Evolutionary conservation across 1,284 basidiomycete genomes (phyloP).

Genomic region (Papiliotrema fonsecae): DNA sequence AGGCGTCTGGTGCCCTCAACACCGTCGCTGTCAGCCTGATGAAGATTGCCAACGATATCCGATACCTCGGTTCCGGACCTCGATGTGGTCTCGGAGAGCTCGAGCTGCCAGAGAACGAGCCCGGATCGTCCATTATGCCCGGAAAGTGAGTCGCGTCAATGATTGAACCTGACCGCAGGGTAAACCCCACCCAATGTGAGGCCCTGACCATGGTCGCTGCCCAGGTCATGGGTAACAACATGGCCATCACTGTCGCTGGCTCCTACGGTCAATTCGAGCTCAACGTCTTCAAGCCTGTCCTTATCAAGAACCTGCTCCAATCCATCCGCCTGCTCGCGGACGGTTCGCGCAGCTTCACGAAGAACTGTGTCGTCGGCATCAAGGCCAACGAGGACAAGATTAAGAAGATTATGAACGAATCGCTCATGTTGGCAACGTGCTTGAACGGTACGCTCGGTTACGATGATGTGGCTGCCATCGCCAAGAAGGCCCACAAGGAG

Average conservation of each 20-base stretch:
- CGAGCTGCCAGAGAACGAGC: constrained; percentile 94
- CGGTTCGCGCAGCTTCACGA: constrained; percentile 89
- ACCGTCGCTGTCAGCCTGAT: constrained; percentile 90
- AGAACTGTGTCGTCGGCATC: constrained; percentile 92
- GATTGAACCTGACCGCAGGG: constrained; percentile 44
- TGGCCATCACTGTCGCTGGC: constrained; percentile 85
- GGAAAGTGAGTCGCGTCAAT: constrained; percentile 61
- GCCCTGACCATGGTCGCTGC: constrained; percentile 98
- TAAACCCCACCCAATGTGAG: constrained; percentile 99
- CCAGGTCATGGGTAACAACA: constrained; percentile 98
- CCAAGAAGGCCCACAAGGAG: constrained; percentile 99
- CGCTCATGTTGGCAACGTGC: constrained; percentile 69
- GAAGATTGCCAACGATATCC: constrained; percentile 99
- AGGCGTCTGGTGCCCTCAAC: constrained; percentile 94
- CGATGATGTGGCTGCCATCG: constrained; percentile 84
- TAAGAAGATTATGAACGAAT: constrained; percentile 83
- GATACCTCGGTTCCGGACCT: constrained; percentile 95
- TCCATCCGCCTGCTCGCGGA: constrained; percentile 91
- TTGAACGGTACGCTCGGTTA: constrained; percentile 39
- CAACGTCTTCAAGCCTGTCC: constrained; percentile 99
- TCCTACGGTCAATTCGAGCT: constrained; percentile 97
- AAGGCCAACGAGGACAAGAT: constrained; percentile 94
- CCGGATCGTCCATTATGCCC: constrained; percentile 99
- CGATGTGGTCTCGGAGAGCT: constrained; percentile 96
- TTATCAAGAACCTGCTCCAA: constrained; percentile 95